Percentiles rank a stretch among this genome's conserved stretches.
phyloP scores from a whole-genome alignment of 2,329 filamentous ascomycete genomes.

The Coleophoma eucalyptorum region DNA sequence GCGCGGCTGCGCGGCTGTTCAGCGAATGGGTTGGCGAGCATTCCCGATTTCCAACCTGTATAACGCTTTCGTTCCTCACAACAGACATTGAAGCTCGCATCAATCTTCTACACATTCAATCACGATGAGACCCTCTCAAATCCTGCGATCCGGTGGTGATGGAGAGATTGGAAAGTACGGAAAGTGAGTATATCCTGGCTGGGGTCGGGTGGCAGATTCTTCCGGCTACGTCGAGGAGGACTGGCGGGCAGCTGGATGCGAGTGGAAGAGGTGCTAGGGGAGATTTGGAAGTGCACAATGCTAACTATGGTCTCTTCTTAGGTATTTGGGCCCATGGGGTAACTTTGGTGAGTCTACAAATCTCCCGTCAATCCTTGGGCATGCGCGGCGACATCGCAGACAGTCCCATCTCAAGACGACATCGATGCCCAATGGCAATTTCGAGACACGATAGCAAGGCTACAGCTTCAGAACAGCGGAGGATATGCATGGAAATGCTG shows the following conservation, averaged over 20 bases:
- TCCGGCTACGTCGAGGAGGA: neutral
- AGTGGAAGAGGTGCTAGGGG: too few species aligned
- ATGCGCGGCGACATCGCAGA: too few species aligned
- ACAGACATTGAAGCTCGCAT: conserved; percentile 16
- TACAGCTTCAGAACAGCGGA: neutral
- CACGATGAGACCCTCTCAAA: conserved; percentile 29
- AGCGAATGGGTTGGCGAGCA: conserved; percentile 15
- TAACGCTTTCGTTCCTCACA: conserved; percentile 4
- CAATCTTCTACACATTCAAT: conserved; percentile 10
- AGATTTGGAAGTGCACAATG: neutral
- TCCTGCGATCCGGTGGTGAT: conserved; percentile 25
- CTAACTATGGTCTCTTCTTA: conserved; percentile 18
- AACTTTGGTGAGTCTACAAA: conserved; percentile 26
- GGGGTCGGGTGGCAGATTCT: conserved; percentile 7
- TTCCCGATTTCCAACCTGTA: conserved; percentile 5
- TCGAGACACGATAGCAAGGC: too few species aligned
- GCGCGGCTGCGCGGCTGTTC: neutral
- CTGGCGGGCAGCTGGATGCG: too few species aligned
- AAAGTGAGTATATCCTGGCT: conserved; percentile 24
- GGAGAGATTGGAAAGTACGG: conserved; percentile 29
- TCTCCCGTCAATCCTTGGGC: neutral
- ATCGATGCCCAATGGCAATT: too few species aligned
- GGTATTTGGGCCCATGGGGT: conserved; percentile 28
- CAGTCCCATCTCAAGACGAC: too few species aligned
- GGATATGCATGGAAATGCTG: conserved; percentile 2